Evolutionary conservation across 148 eudicot species (phyloP).

Genomic region (Amaranthus hypochondriacus): DNA sequence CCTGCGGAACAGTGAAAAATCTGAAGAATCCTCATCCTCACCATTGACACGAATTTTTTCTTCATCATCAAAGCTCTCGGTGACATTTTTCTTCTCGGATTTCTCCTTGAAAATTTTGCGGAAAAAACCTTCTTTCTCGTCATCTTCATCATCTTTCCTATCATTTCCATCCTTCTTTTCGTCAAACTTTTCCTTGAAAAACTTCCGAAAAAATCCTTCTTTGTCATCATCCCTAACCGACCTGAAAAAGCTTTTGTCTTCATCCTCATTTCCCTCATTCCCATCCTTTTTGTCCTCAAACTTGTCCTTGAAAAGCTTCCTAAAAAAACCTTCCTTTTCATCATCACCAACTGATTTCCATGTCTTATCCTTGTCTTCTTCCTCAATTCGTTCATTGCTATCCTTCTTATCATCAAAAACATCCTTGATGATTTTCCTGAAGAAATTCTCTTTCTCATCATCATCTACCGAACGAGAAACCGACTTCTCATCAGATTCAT

Average conservation of each 20-base stretch:
- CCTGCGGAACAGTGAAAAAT: conserved; percentile 67
- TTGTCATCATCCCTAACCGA: conserved; percentile 39
- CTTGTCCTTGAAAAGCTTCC: conserved; percentile 78
- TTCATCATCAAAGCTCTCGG: conserved; percentile 50
- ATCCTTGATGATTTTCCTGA: conserved; percentile 40
- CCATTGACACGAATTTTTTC: conserved; percentile 52
- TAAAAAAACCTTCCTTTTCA: conserved; percentile 53
- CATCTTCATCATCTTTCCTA: conserved; percentile 53
- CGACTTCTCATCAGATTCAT: conserved; percentile 60
- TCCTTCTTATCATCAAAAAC: conserved; percentile 42
- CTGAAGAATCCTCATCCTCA: conserved; percentile 83
- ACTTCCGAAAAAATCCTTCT: conserved; percentile 40
- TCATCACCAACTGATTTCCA: conserved; percentile 38
- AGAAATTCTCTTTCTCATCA: conserved; percentile 61
- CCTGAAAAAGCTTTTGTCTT: conserved; percentile 37
- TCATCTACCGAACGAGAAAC: conserved; percentile 52
- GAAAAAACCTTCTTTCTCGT: conserved; percentile 80
- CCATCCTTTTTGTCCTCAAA: conserved; percentile 75
- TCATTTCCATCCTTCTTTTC: conserved; percentile 43
- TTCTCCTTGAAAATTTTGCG: conserved; percentile 84
- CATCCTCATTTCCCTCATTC: conserved; percentile 45
- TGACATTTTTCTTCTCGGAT: conserved; percentile 63
- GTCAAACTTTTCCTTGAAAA: conserved; percentile 43
- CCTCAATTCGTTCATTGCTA: conserved; percentile 28
- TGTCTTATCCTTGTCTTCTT: conserved; percentile 25